Percentiles rank a stretch among this genome's conserved stretches.
phyloP scores from a whole-genome alignment of 768 basidiomycete genomes.

The Galerina marginata region DNA sequence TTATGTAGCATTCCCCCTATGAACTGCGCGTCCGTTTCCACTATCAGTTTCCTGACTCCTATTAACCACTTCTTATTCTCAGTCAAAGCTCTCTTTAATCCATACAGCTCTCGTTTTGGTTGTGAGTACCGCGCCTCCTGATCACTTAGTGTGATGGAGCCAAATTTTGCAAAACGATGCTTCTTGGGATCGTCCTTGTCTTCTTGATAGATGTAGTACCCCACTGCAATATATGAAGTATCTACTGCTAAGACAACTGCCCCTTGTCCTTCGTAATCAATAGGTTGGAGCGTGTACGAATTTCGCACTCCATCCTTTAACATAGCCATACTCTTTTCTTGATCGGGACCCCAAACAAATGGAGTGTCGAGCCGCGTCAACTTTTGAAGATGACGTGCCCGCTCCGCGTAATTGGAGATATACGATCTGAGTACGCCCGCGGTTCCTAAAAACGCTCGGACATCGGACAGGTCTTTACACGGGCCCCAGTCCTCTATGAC shows the following conservation, averaged over 20 bases:
- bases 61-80: slow-evolving; percentile 23
- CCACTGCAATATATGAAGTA: slow-evolving; percentile 37
- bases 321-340: slow-evolving; percentile 12
- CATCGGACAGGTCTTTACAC: slow-evolving; percentile 22
- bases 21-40: slow-evolving; percentile 39
- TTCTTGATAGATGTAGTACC: slow-evolving; percentile 42
- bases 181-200: slow-evolving; percentile 23
- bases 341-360: slow-evolving; percentile 8
- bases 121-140: slow-evolving; percentile 40
- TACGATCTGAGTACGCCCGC: slow-evolving; percentile 26
- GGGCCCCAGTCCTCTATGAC: slow-evolving; percentile 29
- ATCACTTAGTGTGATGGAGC: slow-evolving; percentile 43
- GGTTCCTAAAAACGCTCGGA: slow-evolving; percentile 33
- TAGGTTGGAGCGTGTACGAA: slow-evolving; percentile 27
- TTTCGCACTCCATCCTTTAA: slow-evolving; percentile 28
- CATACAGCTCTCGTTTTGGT: slow-evolving; percentile 46
- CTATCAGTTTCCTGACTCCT: slow-evolving; percentile 32
- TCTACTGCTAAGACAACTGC: slow-evolving; percentile 42
- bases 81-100: slow-evolving; percentile 32
- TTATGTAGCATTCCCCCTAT: slow-evolving; percentile 39
- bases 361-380: slow-evolving; percentile 25
- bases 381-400: slow-evolving; percentile 20
- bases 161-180: slow-evolving; percentile 35
- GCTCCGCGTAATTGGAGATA: slow-evolving; percentile 28
- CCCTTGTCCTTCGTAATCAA: slow-evolving; percentile 28